These are phyloP conservation scores for Eutrema yunnanense DNA, from an alignment of 345 rosid genomes.

Conservation along the genomic window DNA sequence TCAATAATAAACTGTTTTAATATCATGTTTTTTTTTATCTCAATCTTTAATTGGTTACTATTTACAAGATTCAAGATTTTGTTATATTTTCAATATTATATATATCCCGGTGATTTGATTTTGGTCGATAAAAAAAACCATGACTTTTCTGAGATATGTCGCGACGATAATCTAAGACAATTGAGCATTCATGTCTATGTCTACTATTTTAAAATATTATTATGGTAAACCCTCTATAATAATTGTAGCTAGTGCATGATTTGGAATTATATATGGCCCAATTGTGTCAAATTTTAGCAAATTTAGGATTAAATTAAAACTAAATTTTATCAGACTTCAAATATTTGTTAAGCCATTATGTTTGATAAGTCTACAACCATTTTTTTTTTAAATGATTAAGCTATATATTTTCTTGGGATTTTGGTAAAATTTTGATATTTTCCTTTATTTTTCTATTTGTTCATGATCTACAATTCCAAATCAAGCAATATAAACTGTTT, in stretches of 20 bases:
- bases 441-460: neutral
- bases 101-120: neutral
- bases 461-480: neutral
- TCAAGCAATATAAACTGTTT: neutral
- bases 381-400: too few species aligned
- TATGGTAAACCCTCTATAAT: neutral
- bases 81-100: neutral
- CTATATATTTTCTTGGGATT: neutral
- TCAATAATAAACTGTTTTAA: neutral
- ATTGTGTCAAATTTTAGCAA: neutral
- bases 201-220: neutral
- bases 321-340: neutral
- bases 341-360: neutral
- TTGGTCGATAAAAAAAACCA: neutral
- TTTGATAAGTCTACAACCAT: too few species aligned
- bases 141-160: slow-evolving; percentile 9
- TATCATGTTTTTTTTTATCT: neutral
- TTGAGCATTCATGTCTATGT: neutral
- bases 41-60: neutral
- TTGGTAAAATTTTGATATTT: neutral
- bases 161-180: neutral
- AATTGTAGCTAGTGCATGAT: neutral
- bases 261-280: neutral
- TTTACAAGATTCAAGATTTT: neutral
- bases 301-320: neutral